Base-by-base conservation (phyloP, 1,139 yeast genomes). In the Yamadazyma membranifaciens region DNA sequence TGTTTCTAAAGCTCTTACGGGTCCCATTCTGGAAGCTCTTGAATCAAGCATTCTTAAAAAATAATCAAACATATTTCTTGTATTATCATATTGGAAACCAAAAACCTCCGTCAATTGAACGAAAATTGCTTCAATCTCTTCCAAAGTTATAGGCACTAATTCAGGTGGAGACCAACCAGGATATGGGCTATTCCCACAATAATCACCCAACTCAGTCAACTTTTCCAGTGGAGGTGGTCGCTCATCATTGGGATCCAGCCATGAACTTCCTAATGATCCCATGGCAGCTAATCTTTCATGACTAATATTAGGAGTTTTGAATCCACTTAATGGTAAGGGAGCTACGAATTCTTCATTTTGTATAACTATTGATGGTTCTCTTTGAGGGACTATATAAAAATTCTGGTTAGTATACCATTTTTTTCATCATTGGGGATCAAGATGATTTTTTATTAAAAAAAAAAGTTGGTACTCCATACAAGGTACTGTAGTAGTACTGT, bases 21-120 rank as follows among this genome's bases (percentile, higher is more conserved):
- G 76, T 0, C 73, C 69, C 64, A 80, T 71, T 48, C 91, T 67
- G n/a, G 87, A 75, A 2, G 87, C 77, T 48, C 91, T 66, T 1
- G 89, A 83, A 52, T 84, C 91, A 42, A 84, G 61, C 47, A 82
- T 68, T 17, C 77, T 64, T 69, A 84, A 55, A 20, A 83, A 62
- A 53, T 79, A 81, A 48, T 81, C 86, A 59, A 67, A 79, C 80
- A 83, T 81, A 54, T 84, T 84, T 42, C 71, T 73, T 40, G 80
- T 69, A 42, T 76, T 81, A 45, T 82, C 84, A 39, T 60, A 56
- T 51, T 84, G 91, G 51, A 83, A 83, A 0, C 88, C 88, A 62
- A 82, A 83, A n/a, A 75, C 69, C n/a, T 65, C 62, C 0, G 73
- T 63, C 33, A 83, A 52, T 41, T 71, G 74, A 30, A 72, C 63